A percentile compares a stretch with the other conserved stretches of the same genome.
Conservation (phyloP, 2,329 filamentous ascomycete species). For the Cercospora sp. region DNA sequence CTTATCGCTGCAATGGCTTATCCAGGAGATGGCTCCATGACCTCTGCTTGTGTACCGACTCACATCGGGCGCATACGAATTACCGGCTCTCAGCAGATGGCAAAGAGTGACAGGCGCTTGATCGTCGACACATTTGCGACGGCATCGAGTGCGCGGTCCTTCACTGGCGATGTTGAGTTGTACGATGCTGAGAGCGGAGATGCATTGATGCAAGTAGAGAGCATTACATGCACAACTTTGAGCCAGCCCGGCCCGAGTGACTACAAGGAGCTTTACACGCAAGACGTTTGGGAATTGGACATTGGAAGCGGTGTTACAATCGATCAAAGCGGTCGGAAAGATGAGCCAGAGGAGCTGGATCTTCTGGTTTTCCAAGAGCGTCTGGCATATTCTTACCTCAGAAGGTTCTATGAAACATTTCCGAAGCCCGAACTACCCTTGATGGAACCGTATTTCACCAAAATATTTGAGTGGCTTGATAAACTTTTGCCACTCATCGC, state of each 20-base stretch:
- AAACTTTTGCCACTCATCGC: conserved; percentile 2
- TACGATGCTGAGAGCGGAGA: conserved; percentile 11
- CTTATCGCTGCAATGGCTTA: conserved; percentile 2
- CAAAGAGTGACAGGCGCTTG: conserved; percentile 10
- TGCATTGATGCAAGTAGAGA: conserved; percentile 17
- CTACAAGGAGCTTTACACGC: conserved; percentile 11
- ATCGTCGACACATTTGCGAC: conserved; percentile 13
- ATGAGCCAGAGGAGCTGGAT: conserved; percentile 8
- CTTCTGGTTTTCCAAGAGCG: conserved; percentile 10
- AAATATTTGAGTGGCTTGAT: conserved; percentile 6
- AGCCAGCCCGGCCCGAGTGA: conserved; percentile 8
- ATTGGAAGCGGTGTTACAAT: conserved; percentile 13
- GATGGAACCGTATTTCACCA: conserved; percentile 8
- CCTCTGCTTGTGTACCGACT: conserved; percentile 10
- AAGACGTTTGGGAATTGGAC: conserved; percentile 10
- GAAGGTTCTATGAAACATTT: conserved; percentile 14
- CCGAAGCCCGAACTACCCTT: conserved; percentile 6
- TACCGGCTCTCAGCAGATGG: conserved; percentile 10
- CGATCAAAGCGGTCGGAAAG: conserved; percentile 2
- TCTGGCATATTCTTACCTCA: conserved; percentile 13
- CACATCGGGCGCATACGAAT: conserved; percentile 8
- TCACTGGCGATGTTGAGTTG: conserved; percentile 11
- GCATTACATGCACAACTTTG: conserved; percentile 11
- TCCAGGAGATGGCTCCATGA: conserved; percentile 9
- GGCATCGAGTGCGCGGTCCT: conserved; percentile 6